Evolutionary conservation across 208 protist species (phyloP).

Genomic region (Plasmodiophora brassicae): DNA sequence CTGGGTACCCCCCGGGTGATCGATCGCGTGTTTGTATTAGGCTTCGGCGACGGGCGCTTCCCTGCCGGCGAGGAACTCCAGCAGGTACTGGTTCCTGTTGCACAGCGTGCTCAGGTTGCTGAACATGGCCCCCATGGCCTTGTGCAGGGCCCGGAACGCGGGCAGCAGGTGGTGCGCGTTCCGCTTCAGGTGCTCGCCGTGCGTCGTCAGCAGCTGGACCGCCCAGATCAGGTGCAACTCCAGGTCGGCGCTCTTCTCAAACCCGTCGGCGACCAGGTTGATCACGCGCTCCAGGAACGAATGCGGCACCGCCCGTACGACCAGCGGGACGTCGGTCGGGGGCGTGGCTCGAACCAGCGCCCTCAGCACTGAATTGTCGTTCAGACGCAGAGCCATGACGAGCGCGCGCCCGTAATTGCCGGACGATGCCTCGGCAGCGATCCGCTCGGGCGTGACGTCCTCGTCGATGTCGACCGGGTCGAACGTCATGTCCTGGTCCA

Average conservation of each 20-base stretch:
- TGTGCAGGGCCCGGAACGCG: not conserved
- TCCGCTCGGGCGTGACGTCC: slow-evolving; percentile 66
- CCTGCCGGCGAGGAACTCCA: too few species aligned
- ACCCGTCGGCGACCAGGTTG: slow-evolving; percentile 8
- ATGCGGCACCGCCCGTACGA: not conserved
- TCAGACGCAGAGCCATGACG: slow-evolving; percentile 51
- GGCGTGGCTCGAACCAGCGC: not conserved
- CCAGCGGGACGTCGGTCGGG: not conserved
- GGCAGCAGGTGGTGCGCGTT: not conserved
- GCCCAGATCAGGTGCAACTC: slow-evolving; percentile 8
- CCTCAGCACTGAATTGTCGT: not conserved
- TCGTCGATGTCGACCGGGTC: slow-evolving; percentile 72
- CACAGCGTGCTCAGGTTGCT: not conserved
- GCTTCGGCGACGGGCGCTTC: too few species aligned
- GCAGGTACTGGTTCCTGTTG: not conserved
- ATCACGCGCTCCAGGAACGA: not conserved
- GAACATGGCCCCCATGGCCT: not conserved
- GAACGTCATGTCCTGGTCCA: slow-evolving; percentile 67
- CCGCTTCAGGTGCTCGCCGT: not conserved
- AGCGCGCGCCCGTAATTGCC: slow-evolving; percentile 28
- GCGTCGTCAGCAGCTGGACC: not conserved
- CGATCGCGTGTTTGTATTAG: too few species aligned
- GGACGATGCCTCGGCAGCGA: slow-evolving; percentile 29
- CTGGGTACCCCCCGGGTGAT: too few species aligned
- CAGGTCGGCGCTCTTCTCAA: not conserved